Evolutionary conservation across 2,329 filamentous ascomycete genomes (phyloP).

Genomic region (Microcyclosporella mali): DNA sequence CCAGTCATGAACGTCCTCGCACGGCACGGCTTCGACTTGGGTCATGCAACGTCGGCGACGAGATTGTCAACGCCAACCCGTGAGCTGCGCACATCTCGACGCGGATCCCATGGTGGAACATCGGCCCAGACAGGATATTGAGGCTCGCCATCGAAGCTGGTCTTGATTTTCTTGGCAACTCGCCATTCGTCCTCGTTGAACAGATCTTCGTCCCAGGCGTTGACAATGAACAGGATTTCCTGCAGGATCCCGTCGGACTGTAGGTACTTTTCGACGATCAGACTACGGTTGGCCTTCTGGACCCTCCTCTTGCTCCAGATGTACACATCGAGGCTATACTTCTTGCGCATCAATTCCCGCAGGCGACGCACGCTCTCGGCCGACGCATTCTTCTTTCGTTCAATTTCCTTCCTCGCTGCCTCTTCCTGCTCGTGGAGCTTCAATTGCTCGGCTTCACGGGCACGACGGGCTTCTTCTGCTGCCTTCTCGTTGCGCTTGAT

Average conservation of each 20-base stretch:
- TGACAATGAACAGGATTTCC: conserved; percentile 1
- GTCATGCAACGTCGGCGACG: too few relatives aligned
- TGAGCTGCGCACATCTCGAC: too few relatives aligned
- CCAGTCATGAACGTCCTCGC: too few relatives aligned
- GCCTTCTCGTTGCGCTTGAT: too few relatives aligned
- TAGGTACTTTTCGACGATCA: background rate
- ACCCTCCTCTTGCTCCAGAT: conserved; percentile 4
- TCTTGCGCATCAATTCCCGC: background rate
- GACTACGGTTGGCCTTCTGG: background rate
- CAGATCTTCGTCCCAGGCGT: conserved; percentile 1
- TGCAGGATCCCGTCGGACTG: background rate
- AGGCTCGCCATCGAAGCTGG: background rate
- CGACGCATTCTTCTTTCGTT: background rate
- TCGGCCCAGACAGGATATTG: background rate
- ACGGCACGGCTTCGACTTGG: too few relatives aligned
- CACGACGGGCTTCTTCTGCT: too few relatives aligned
- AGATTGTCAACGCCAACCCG: too few relatives aligned
- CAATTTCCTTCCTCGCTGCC: too few relatives aligned
- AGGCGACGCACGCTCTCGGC: background rate
- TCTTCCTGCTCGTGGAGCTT: too few relatives aligned
- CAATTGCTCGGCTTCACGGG: too few relatives aligned
- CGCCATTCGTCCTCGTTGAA: conserved; percentile 2
- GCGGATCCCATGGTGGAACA: background rate
- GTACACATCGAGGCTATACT: conserved; percentile 3
- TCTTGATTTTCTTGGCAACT: conserved; percentile 4